These are phyloP conservation scores for Trypanosoma brucei DNA, from an alignment of 208 protist genomes.

Conservation along the genomic window DNA sequence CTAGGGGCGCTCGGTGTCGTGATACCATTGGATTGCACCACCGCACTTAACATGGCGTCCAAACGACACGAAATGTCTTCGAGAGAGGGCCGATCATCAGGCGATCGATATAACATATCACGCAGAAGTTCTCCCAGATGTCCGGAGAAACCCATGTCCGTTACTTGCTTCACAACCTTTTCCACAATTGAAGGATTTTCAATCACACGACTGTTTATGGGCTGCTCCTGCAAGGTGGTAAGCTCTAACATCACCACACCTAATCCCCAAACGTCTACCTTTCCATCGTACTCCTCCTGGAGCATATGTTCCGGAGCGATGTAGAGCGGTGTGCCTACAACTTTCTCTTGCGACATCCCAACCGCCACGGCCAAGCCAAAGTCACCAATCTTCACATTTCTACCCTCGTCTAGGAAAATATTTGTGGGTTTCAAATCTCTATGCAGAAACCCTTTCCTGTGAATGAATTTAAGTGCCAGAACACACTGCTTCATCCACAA, in stretches of 20 bases:
- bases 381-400: slow-evolving; percentile 81
- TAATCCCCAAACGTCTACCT: slow-evolving; percentile 86
- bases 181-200: slow-evolving; percentile 49
- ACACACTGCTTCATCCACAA: slow-evolving; percentile 79
- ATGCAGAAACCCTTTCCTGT: slow-evolving; percentile 79
- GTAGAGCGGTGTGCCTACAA: slow-evolving; percentile 89
- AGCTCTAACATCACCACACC: slow-evolving; percentile 78
- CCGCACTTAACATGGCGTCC: slow-evolving; percentile 27
- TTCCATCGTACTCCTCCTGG: slow-evolving; percentile 73
- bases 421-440: slow-evolving; percentile 90
- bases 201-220: slow-evolving; percentile 80
- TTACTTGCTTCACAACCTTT: slow-evolving; percentile 49
- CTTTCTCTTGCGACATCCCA: slow-evolving; percentile 50
- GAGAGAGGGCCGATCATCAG: slow-evolving; percentile 54
- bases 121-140: slow-evolving; percentile 53
- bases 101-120: slow-evolving; percentile 71
- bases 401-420: slow-evolving; percentile 81
- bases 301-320: slow-evolving; percentile 89
- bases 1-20: neutral
- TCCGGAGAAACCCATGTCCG: slow-evolving; percentile 53
- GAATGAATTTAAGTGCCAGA: slow-evolving; percentile 74
- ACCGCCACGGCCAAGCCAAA: slow-evolving; percentile 82
- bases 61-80: slow-evolving; percentile 43
- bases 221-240: slow-evolving; percentile 68
- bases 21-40: neutral